These are phyloP conservation scores for Cryptococcus deneoformans DNA, from an alignment of 1,284 basidiomycete species.

Conservation along the genomic window DNA sequence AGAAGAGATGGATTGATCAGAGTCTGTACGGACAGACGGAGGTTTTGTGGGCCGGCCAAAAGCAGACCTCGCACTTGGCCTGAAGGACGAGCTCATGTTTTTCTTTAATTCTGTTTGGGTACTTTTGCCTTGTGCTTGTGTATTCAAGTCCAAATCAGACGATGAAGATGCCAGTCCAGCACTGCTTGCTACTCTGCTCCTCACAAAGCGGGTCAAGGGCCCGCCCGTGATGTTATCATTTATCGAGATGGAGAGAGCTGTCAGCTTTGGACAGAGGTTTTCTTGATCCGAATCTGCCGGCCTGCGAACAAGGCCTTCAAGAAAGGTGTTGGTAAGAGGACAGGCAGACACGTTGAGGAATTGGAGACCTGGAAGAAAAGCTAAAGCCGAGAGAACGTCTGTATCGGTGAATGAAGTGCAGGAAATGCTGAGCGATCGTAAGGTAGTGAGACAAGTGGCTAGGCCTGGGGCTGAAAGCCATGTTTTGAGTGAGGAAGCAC, in stretches of 20 bases:
- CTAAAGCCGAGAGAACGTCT: constrained; percentile 10
- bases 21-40: background rate
- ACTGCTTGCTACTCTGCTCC: constrained; percentile 6
- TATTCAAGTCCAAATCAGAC: too few species aligned
- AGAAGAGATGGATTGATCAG: background rate
- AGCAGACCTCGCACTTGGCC: background rate
- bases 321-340: constrained; percentile 22
- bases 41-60: background rate
- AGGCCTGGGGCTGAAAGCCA: constrained; percentile 13
- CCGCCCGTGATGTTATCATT: constrained; percentile 21
- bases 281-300: constrained; percentile 5
- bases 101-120: background rate
- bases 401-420: constrained; percentile 7
- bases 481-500: background rate
- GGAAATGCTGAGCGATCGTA: constrained; percentile 27
- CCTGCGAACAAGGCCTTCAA: constrained; percentile 20
- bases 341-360: constrained; percentile 32
- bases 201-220: constrained; percentile 20
- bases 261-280: constrained; percentile 28
- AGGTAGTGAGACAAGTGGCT: constrained; percentile 2
- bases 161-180: too few species aligned
- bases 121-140: too few species aligned
- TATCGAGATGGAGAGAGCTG: constrained; percentile 26
- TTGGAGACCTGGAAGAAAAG: constrained; percentile 12
- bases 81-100: background rate